Evolutionary conservation across 306 rosid species (phyloP).

Genomic region (Prunus mongolica): DNA sequence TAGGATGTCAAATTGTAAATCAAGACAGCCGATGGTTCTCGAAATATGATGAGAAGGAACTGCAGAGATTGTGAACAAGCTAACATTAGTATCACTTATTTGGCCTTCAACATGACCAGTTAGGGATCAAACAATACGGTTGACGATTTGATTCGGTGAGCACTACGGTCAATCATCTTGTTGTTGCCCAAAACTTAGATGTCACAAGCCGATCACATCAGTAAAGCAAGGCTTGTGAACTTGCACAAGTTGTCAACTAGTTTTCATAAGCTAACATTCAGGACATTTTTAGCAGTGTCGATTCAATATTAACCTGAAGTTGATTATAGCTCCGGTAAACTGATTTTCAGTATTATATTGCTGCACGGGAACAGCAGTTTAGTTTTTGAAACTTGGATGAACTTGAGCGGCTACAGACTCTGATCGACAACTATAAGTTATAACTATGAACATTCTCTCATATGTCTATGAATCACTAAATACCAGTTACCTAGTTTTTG

Average conservation of each 20-base stretch:
- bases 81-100: background rate
- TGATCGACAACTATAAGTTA: background rate
- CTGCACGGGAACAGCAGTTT: background rate
- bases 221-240: too few relatives aligned
- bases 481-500: too few relatives aligned
- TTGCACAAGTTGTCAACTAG: background rate
- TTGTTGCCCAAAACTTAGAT: too few relatives aligned
- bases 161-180: background rate
- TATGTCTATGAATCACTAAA: background rate
- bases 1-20: background rate
- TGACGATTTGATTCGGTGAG: background rate
- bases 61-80: background rate
- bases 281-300: background rate
- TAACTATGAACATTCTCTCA: background rate
- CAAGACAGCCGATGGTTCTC: background rate
- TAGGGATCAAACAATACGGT: background rate
- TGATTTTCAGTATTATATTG: background rate
- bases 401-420: background rate
- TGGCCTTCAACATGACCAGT: background rate
- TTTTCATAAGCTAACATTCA: background rate
- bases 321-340: background rate
- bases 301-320: background rate
- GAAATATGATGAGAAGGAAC: background rate
- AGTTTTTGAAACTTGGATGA: background rate
- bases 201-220: too few relatives aligned